Evolutionary conservation across 192 early-diverging fungal genomes (phyloP).

Genomic region (Coemansia sp.): DNA sequence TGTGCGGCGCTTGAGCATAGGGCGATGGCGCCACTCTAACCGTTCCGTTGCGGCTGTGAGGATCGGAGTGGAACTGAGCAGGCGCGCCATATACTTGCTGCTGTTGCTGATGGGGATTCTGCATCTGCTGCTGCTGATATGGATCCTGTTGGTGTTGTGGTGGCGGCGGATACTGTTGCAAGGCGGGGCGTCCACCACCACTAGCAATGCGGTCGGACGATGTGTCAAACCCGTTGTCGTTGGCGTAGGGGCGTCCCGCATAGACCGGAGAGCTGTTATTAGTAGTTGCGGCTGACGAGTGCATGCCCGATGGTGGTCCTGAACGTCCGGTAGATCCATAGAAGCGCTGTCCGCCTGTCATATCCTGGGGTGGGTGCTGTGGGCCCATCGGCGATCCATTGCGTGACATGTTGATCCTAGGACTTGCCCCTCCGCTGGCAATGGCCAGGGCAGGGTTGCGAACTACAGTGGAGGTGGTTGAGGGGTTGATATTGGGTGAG

Average conservation of each 20-base stretch:
- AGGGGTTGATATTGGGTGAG: background rate
- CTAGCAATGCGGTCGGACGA: slow-evolving; percentile 32
- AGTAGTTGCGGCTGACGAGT: slow-evolving; percentile 7
- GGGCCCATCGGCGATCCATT: slow-evolving; percentile 22
- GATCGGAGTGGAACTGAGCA: slow-evolving; percentile 10
- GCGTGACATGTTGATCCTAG: background rate
- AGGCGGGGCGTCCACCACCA: background rate
- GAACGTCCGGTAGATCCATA: slow-evolving; percentile 1
- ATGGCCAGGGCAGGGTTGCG: slow-evolving; percentile 16
- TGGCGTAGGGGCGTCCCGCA: slow-evolving; percentile 14
- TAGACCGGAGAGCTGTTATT: slow-evolving; percentile 26
- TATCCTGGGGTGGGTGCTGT: slow-evolving; percentile 14
- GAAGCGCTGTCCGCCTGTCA: slow-evolving; percentile 13
- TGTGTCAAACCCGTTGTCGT: slow-evolving; percentile 47
- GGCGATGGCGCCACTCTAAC: slow-evolving; percentile 7
- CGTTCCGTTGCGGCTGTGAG: slow-evolving; percentile 3
- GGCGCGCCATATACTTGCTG: slow-evolving; percentile 12
- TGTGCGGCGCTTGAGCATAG: slow-evolving; percentile 1
- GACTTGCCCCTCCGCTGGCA: background rate
- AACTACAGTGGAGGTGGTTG: slow-evolving; percentile 24
- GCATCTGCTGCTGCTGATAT: background rate
- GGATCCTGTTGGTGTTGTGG: slow-evolving; percentile 16
- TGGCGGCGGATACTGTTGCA: slow-evolving; percentile 10
- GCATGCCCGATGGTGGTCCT: background rate
- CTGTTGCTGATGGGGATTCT: background rate